Conservation (phyloP, 305 asterid species). For the Withania somnifera region DNA sequence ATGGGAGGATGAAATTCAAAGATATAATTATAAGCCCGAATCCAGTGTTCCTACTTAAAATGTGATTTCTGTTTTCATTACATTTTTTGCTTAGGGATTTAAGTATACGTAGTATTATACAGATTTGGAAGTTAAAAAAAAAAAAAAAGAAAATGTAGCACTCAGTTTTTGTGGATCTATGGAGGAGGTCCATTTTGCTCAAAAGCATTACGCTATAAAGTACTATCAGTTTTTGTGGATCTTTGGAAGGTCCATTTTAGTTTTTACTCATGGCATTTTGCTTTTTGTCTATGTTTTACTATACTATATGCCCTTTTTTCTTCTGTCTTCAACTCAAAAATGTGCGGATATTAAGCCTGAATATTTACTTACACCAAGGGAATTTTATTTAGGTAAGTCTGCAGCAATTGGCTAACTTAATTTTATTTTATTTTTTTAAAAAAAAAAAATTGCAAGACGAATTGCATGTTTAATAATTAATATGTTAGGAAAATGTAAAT, state of each 20-base stretch:
- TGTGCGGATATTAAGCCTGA: not conserved
- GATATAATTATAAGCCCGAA: slow-evolving; percentile 23
- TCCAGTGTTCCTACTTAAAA: not conserved
- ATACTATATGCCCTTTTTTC: not conserved
- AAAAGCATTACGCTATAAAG: not conserved
- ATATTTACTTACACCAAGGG: no score
- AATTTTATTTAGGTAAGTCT: no score
- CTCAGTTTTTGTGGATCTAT: not conserved
- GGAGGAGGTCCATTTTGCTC: not conserved
- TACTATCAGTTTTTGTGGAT: not conserved
- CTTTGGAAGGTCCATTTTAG: not conserved
- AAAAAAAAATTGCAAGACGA: not conserved
- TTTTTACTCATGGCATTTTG: not conserved
- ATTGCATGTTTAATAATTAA: not conserved
- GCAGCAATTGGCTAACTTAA: not conserved
- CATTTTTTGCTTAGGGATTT: not conserved
- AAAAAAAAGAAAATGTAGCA: not conserved
- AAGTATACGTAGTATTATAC: not conserved
- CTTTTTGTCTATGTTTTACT: not conserved
- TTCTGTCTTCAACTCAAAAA: not conserved
- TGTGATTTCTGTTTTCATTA: not conserved
- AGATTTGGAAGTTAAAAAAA: not conserved
- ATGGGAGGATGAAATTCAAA: slow-evolving; percentile 57
- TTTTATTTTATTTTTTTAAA: no score
- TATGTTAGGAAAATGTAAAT: not conserved